A percentile compares a stretch with the other conserved stretches of the same genome.
Conservation (phyloP, 352 stramenopile genomes). For the Globisporangium emineosum region DNA sequence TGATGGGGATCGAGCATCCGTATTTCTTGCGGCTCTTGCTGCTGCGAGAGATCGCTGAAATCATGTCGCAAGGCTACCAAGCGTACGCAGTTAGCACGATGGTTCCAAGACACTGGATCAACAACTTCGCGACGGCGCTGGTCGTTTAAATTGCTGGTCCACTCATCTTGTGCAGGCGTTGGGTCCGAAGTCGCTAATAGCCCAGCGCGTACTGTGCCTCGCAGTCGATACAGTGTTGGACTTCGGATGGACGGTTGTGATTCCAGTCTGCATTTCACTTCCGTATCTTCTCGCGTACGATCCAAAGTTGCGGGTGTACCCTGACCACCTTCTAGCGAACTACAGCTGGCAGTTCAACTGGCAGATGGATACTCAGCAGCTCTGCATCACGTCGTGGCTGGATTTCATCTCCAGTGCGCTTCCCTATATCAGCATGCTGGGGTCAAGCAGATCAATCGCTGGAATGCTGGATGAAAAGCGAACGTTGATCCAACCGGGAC, state of each 20-base stretch:
- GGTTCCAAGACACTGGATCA: constrained; percentile 31
- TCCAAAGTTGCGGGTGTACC: background rate
- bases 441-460: constrained; percentile 7
- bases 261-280: constrained; percentile 27
- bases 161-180: constrained; percentile 20
- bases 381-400: constrained; percentile 10
- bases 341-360: constrained; percentile 7
- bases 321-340: background rate
- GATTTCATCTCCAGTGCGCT: constrained; percentile 12
- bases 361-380: constrained; percentile 15
- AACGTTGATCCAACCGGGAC: background rate
- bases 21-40: constrained; percentile 20
- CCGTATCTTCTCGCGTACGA: constrained; percentile 18
- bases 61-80: constrained; percentile 29
- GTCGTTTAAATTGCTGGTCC: constrained; percentile 26
- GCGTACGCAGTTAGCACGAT: constrained; percentile 23
- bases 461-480: constrained; percentile 14
- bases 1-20: constrained; percentile 15
- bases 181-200: constrained; percentile 15
- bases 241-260: constrained; percentile 27
- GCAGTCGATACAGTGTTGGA: constrained; percentile 23
- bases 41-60: constrained; percentile 23
- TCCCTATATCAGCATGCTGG: constrained; percentile 12
- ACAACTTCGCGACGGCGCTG: constrained; percentile 22
- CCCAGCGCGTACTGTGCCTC: constrained; percentile 24